These are phyloP conservation scores for Sarocladium kiliense DNA, from an alignment of 2,329 filamentous ascomycete genomes.

Conservation along the genomic window DNA sequence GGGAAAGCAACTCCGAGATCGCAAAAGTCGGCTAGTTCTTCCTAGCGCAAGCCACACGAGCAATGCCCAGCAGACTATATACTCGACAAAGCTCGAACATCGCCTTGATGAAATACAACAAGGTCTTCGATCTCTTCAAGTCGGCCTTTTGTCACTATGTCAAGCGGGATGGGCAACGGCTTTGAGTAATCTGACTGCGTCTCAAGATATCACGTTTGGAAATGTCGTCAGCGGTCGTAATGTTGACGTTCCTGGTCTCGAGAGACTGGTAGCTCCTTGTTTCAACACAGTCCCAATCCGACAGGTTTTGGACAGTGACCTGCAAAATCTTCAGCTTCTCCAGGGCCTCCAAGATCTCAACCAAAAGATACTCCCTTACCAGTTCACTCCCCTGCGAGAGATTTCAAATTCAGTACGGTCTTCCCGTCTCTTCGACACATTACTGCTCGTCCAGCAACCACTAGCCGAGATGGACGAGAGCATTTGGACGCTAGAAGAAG, in stretches of 20 bases:
- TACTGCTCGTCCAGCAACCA: conserved; percentile 72
- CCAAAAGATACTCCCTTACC: conserved; percentile 57
- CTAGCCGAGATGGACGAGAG: conserved; percentile 47
- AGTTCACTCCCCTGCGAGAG: conserved; percentile 66
- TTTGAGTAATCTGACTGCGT: conserved; percentile 49
- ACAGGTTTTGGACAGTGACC: conserved; percentile 38
- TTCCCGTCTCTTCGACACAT: conserved; percentile 63
- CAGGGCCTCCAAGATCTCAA: conserved; percentile 58
- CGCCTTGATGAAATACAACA: conserved; percentile 41
- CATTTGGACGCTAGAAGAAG: conserved; percentile 53
- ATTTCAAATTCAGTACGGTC: neutral
- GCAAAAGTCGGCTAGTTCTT: conserved; percentile 30
- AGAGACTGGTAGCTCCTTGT: conserved; percentile 77
- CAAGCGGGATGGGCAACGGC: conserved; percentile 70
- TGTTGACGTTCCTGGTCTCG: conserved; percentile 57
- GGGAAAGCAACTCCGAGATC: conserved; percentile 48
- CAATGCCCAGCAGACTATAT: conserved; percentile 21
- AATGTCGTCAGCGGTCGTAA: conserved; percentile 79
- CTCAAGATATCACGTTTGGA: conserved; percentile 75
- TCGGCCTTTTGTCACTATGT: conserved; percentile 60
- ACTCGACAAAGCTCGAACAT: conserved; percentile 24
- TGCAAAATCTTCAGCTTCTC: conserved; percentile 52
- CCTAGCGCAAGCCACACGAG: conserved; percentile 14
- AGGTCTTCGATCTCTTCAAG: conserved; percentile 45
- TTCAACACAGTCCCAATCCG: conserved; percentile 85